Conservation (phyloP, 2,329 filamentous ascomycete genomes). For the Aspergillus persii region DNA sequence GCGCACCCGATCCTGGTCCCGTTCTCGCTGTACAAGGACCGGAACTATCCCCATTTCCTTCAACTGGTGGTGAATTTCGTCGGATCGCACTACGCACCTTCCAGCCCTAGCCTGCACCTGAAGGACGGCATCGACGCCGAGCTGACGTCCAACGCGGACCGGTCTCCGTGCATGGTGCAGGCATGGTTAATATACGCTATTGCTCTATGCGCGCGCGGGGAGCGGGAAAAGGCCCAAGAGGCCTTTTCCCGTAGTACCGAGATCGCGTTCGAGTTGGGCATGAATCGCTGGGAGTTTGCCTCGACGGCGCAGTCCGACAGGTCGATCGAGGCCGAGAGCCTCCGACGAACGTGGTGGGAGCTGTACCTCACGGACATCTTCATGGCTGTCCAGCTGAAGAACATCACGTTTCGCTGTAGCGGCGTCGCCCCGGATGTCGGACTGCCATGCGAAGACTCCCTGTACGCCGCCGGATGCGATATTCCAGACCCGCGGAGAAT, state of each 20-base stretch:
- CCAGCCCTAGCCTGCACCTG: constrained; percentile 21
- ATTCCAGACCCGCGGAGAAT: constrained; percentile 61
- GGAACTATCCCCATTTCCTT: constrained; percentile 46
- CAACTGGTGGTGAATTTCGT: constrained; percentile 52
- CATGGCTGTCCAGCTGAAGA: constrained; percentile 64
- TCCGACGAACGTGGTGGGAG: constrained; percentile 87
- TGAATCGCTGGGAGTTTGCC: constrained; percentile 66
- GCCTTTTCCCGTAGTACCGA: constrained; percentile 63
- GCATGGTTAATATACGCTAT: constrained; percentile 38
- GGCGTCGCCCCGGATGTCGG: constrained; percentile 67
- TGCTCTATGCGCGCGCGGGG: constrained; percentile 33
- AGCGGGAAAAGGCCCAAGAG: constrained; percentile 31
- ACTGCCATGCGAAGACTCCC: constrained; percentile 74
- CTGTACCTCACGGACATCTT: constrained; percentile 74
- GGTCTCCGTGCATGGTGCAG: constrained; percentile 36
- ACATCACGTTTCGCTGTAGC: constrained; percentile 58
- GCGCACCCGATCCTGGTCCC: constrained; percentile 57
- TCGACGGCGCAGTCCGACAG: constrained; percentile 42
- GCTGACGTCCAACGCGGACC: constrained; percentile 20
- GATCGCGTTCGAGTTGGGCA: constrained; percentile 69
- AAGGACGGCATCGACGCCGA: constrained; percentile 28
- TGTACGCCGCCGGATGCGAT: constrained; percentile 50
- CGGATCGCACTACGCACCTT: constrained; percentile 50
- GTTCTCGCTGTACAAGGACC: constrained; percentile 35
- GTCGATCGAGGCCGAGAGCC: constrained; percentile 71